A percentile compares a stretch with the other conserved stretches of the same genome.
These are phyloP conservation scores for Cytospora mali DNA, from an alignment of 2,329 filamentous ascomycete species.

Conservation along the genomic window DNA sequence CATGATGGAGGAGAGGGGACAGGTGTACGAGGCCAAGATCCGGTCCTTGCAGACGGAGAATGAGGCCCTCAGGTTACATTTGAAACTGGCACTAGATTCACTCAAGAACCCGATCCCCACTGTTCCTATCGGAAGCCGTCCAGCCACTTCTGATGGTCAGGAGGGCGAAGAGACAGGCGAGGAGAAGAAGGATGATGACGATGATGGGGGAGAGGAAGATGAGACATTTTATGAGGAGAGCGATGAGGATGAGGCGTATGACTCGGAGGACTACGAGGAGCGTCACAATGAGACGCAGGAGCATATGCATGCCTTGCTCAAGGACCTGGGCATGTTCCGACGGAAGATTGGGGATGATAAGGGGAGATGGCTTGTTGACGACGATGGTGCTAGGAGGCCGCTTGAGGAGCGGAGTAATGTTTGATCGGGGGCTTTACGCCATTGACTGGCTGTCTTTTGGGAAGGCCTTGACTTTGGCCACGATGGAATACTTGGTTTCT, in stretches of 20 bases:
- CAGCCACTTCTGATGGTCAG: constrained; percentile 35
- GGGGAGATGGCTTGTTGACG: constrained; percentile 68
- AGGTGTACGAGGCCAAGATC: constrained; percentile 93
- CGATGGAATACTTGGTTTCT: background rate
- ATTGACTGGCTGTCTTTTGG: background rate
- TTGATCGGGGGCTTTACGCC: constrained; percentile 28
- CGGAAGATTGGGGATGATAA: constrained; percentile 86
- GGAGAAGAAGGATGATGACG: constrained; percentile 26
- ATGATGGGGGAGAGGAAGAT: constrained; percentile 28
- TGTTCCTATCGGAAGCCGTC: constrained; percentile 45
- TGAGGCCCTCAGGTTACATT: constrained; percentile 82
- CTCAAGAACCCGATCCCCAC: constrained; percentile 87
- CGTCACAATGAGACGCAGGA: constrained; percentile 71
- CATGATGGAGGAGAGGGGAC: constrained; percentile 90
- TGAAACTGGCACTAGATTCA: constrained; percentile 83
- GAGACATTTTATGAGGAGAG: constrained; percentile 52
- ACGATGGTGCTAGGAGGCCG: constrained; percentile 55
- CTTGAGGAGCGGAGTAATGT: constrained; percentile 48
- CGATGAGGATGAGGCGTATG: constrained; percentile 62
- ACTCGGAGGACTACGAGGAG: constrained; percentile 53
- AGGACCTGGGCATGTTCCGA: constrained; percentile 78
- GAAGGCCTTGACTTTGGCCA: background rate
- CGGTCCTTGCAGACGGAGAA: constrained; percentile 87
- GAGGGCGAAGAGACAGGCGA: constrained; percentile 29
- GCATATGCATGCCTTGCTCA: constrained; percentile 82